Evolutionary conservation across 2,329 filamentous ascomycete genomes (phyloP).

Genomic region (Ceratocystis colombiana): DNA sequence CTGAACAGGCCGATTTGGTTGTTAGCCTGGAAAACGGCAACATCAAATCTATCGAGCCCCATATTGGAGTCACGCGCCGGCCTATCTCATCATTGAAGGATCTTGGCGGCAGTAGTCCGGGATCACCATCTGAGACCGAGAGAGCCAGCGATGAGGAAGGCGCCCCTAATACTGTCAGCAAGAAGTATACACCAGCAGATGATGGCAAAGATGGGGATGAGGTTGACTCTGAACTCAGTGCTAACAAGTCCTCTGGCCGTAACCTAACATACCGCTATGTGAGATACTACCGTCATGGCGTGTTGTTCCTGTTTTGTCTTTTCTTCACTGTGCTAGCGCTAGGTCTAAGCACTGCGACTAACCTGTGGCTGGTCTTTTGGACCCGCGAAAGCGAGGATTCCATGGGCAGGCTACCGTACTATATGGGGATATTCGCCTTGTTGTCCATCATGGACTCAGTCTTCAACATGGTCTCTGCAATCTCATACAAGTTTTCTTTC

Average conservation of each 20-base stretch:
- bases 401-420: conserved; percentile 40
- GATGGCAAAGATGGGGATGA: conserved; percentile 20
- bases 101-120: conserved; percentile 29
- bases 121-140: conserved; percentile 14
- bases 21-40: conserved; percentile 40
- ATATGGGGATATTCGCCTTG: conserved; percentile 44
- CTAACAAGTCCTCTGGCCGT: conserved; percentile 24
- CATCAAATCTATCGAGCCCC: conserved; percentile 36
- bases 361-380: conserved; percentile 44
- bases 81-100: conserved; percentile 30
- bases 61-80: conserved; percentile 39
- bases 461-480: conserved; percentile 36
- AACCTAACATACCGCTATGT: conserved; percentile 35
- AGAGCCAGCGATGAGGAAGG: background rate
- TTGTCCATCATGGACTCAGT: conserved; percentile 38
- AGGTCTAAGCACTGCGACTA: conserved; percentile 22
- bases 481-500: conserved; percentile 45
- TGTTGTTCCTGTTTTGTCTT: conserved; percentile 15
- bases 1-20: conserved; percentile 41
- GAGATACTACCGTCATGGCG: conserved; percentile 32
- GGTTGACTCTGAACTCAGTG: conserved; percentile 25
- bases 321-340: conserved; percentile 20
- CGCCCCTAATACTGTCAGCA: background rate
- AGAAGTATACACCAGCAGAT: background rate
- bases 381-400: conserved; percentile 30